Base-by-base conservation (phyloP, 2,329 filamentous ascomycete species). In the Eutypa lata region DNA sequence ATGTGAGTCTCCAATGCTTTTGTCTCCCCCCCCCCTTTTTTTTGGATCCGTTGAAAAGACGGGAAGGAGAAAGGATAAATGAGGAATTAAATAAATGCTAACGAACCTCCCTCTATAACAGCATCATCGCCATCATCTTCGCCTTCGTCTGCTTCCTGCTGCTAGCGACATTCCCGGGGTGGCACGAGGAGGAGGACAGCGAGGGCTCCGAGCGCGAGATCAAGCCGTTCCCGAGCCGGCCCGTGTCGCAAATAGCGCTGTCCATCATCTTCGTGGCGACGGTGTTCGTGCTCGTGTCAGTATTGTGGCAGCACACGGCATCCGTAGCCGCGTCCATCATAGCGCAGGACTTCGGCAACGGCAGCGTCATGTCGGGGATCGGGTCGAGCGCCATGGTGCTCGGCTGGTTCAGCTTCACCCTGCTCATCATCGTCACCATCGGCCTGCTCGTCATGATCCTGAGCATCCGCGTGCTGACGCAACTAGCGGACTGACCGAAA, bases 81-180 rank as follows among this genome's bases (percentile, higher is more conserved):
- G 10, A 31, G 10, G 26, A 31, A 24, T n/a, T 13, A 18, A 26
- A 24, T n/a, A n/a, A 18, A 26, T 13, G 42, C 42, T 45, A n/a
- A 45, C 42, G 8, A 26, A 16, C 3, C 19, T 13, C 22, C 19
- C 22, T 13, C 40, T n/a, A 6, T 7, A 18, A 26, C 61, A 94
- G 90, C 59, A 99, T 99, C 77, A 92, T 99, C 67, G 94, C 94
- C 67, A 92, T 97, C 68, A 90, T 99, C 70, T 91, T 99, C 67
- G 92, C 94, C 62, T 97, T 97, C 75, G 81, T 97, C 72, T 96
- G 91, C 71, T 90, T 99, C 70, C 82, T 99, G 57, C 84, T 99
- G 42, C 87, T 99, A 50, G 93, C 92, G 51, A 97, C 94, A 33
- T 99, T 97, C 75, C 94, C 94, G 1, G 92, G 92, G 58, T 99